These are phyloP conservation scores for Periglandula ipomoeae DNA, from an alignment of 2,329 filamentous ascomycete species.

Conservation along the genomic window DNA sequence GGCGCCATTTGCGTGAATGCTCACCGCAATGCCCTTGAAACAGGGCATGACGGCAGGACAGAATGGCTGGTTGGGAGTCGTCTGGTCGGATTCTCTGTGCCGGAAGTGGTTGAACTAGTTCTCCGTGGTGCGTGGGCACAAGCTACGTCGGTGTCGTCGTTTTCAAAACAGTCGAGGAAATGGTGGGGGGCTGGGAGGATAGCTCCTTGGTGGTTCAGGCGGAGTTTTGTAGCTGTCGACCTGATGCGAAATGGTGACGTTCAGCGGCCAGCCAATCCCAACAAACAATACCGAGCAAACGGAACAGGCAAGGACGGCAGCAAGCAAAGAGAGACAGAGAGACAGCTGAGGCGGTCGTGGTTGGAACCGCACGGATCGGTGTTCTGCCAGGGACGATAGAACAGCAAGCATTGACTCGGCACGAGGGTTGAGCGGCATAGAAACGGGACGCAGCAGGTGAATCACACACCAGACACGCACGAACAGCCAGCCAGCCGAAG, in stretches of 20 bases:
- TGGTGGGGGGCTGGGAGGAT: not conserved
- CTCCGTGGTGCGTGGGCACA: not conserved
- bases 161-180: not conserved
- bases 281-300: conserved; percentile 3
- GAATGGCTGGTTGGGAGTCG: not conserved
- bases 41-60: conserved; percentile 61
- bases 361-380: not conserved
- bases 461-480: not conserved
- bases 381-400: not conserved
- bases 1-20: conserved; percentile 74
- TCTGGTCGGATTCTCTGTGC: not conserved
- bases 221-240: conserved; percentile 10
- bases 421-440: not conserved
- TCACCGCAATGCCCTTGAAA: conserved; percentile 98
- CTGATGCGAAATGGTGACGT: conserved; percentile 9
- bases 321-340: not conserved
- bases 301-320: not conserved
- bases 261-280: conserved; percentile 16
- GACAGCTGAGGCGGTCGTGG: not conserved
- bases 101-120: not conserved
- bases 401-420: not conserved
- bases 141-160: conserved; percentile 2
- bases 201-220: conserved; percentile 6
- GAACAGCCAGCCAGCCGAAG: not conserved
- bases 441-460: not conserved